Percentiles rank a stretch among this genome's conserved stretches.
phyloP scores from a whole-genome alignment of 192 early-diverging fungal species.

The Coemansia sp. region DNA sequence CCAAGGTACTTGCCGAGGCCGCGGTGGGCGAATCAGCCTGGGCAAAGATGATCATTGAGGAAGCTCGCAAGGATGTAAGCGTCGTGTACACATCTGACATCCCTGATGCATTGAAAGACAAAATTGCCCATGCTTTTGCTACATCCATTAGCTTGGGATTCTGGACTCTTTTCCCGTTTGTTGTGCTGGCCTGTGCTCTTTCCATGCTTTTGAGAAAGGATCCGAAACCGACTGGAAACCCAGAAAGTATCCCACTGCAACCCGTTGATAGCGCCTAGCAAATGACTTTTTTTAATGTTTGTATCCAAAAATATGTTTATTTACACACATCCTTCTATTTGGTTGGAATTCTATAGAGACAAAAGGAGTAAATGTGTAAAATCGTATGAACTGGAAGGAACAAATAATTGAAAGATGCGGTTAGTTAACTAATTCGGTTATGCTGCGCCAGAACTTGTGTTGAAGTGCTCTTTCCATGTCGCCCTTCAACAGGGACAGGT shows the following conservation, averaged over 20 bases:
- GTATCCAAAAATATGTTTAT: not conserved
- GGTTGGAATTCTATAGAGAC: no score
- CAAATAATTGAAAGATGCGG: not conserved
- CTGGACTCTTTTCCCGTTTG: conserved; percentile 56
- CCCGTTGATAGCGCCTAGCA: not conserved
- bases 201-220: conserved; percentile 46
- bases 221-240: conserved; percentile 5
- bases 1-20: conserved; percentile 23
- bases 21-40: conserved; percentile 27
- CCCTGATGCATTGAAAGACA: conserved; percentile 23
- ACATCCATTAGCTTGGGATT: conserved; percentile 52
- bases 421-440: not conserved
- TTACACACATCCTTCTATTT: not conserved
- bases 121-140: conserved; percentile 59
- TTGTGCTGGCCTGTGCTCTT: conserved; percentile 51
- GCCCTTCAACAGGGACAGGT: not conserved
- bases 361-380: not conserved
- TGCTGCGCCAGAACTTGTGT: not conserved
- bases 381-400: not conserved
- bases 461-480: conserved; percentile 1
- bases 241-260: conserved; percentile 13
- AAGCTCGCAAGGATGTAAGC: conserved; percentile 52
- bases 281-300: not conserved
- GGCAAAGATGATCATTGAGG: conserved; percentile 52
- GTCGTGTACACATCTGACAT: conserved; percentile 42